Evolutionary conservation across 139 green algal species (phyloP), one percentile per base, ranked within the genome.

Genomic region (Chlorella sp.): DNA sequence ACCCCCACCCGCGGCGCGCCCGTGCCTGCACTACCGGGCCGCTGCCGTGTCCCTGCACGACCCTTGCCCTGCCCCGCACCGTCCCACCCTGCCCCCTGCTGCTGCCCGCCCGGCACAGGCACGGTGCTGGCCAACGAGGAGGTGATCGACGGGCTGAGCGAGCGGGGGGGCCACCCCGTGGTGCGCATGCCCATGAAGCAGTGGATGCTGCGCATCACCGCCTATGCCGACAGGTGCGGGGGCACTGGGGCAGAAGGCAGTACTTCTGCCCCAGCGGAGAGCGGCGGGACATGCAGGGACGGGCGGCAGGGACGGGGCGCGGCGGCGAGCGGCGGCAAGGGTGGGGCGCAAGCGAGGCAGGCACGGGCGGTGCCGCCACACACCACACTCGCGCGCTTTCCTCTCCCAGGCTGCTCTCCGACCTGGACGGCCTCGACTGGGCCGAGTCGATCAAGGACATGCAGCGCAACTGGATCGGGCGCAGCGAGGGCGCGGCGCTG

Each of bases 381-480:
- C n/a, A n/a, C n/a, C n/a, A n/a, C n/a, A 23, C 11, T 67, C 3
- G 60, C 36, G 27, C 35, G 35, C 60, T 55, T 19, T 29, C 25
- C 14, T 15, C 46, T 33, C 48, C 48, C 48, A 81, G 71, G 42
- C 88, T 99, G 80, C 87, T 99, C 68, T 77, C 88, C 3, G 95
- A 98, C 77, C 84, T 99, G 68, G 93, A 98, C 35, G 81, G 55
- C 5, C 79, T 99, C 62, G 95, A 99, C 81, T 99, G 96, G 96
- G 79, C 83, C 0, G 93, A 98, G 25, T 92, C 79, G 74, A 97
- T 99, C 83, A 98, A 98, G 87, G 95, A 98, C 72, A 98, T 99
- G 95, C 96, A 99, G 87, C 87, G 95, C 43, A 99, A 99, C 88
- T 99, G 96, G 96, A 99, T 99, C 45, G 96, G 96, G 1, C 83